phyloP scores from a whole-genome alignment of 352 stramenopile species.

The Thraustotheca clavata region DNA sequence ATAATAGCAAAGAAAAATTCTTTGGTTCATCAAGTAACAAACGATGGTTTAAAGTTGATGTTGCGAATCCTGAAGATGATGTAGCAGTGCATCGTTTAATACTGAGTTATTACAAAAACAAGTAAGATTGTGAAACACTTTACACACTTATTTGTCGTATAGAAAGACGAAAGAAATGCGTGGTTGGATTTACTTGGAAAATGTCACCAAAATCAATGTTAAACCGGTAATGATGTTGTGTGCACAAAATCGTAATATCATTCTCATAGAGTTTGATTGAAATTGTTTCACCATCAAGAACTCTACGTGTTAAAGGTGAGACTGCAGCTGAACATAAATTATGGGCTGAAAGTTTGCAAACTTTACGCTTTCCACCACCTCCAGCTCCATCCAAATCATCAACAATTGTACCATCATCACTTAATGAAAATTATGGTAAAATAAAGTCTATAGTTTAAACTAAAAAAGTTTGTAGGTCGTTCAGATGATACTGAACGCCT shows the following conservation, averaged over 20 bases:
- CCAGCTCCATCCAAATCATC: not conserved
- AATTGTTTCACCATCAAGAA: constrained; percentile 61
- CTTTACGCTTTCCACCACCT: constrained; percentile 37
- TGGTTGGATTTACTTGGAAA: constrained; percentile 73
- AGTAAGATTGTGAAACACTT: constrained; percentile 32
- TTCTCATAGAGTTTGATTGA: constrained; percentile 68
- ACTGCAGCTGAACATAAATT: constrained; percentile 63
- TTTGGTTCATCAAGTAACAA: constrained; percentile 70
- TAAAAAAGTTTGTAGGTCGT: not conserved
- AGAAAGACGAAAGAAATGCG: constrained; percentile 67
- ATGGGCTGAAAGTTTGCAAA: constrained; percentile 74
- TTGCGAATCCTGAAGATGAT: constrained; percentile 34
- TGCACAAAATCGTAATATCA: not conserved
- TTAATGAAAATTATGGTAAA: not conserved
- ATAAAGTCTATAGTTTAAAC: not conserved
- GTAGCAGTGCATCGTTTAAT: constrained; percentile 38
- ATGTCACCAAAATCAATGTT: constrained; percentile 54
- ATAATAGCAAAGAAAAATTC: constrained; percentile 75
- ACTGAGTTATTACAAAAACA: constrained; percentile 74
- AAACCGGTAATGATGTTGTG: not conserved
- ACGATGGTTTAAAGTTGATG: constrained; percentile 69
- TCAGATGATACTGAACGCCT: not conserved
- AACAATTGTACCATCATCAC: not conserved
- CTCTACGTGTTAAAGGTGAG: constrained; percentile 70
- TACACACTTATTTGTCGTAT: not conserved